A percentile compares a stretch with the other conserved stretches of the same genome.
Evolutionary conservation across 768 basidiomycete species (phyloP).

Genomic region (Kwoniella bestiolae): DNA sequence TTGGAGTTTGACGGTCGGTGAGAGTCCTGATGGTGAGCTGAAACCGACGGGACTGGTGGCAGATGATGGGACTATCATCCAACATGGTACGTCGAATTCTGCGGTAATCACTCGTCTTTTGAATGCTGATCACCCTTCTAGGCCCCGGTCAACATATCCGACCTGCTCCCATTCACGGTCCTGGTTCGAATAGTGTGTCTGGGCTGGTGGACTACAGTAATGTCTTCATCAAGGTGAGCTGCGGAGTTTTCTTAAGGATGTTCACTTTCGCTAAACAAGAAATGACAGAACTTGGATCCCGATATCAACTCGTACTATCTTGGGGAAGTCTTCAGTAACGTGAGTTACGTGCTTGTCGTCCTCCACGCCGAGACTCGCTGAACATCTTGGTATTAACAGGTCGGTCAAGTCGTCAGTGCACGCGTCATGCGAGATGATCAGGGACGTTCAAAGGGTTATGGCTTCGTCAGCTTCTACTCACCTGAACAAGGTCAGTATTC

Average conservation of each 20-base stretch:
- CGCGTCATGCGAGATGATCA: slow-evolving; percentile 91
- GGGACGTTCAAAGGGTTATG: slow-evolving; percentile 90
- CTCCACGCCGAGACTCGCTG: neutral
- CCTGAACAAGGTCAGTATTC: slow-evolving; percentile 43
- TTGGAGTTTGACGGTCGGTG: slow-evolving; percentile 38
- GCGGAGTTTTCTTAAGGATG: too few relatives aligned
- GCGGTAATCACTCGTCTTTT: neutral
- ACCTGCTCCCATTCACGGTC: slow-evolving; percentile 40
- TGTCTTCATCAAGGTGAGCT: slow-evolving; percentile 47
- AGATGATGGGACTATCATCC: slow-evolving; percentile 41
- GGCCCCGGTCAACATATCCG: slow-evolving; percentile 50
- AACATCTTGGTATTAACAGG: slow-evolving; percentile 15
- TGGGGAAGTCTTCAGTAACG: slow-evolving; percentile 35
- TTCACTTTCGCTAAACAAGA: neutral
- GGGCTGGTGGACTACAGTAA: slow-evolving; percentile 48
- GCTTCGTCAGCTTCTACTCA: slow-evolving; percentile 80
- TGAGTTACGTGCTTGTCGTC: slow-evolving; percentile 15
- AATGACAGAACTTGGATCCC: slow-evolving; percentile 42
- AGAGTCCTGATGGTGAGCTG: slow-evolving; percentile 32
- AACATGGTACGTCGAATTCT: slow-evolving; percentile 36
- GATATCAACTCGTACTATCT: slow-evolving; percentile 47
- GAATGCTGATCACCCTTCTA: slow-evolving; percentile 13
- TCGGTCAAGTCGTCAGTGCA: slow-evolving; percentile 46
- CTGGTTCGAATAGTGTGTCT: slow-evolving; percentile 42
- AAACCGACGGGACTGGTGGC: slow-evolving; percentile 35